Evolutionary conservation across 208 protist species (phyloP).

Genomic region (Leishmania martiniquensis): DNA sequence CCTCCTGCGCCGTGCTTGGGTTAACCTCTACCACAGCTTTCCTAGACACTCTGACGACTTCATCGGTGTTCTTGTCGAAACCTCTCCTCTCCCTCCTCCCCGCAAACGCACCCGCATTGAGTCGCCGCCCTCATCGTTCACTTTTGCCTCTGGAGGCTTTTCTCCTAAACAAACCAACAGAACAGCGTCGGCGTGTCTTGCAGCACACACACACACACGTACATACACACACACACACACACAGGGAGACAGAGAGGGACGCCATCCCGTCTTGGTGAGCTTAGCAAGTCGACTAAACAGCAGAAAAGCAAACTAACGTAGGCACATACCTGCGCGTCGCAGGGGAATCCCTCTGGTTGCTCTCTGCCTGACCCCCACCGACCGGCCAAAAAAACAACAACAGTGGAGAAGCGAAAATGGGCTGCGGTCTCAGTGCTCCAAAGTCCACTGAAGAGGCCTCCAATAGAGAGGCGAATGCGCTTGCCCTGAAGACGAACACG

Average conservation of each 20-base stretch:
- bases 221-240: not conserved
- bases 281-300: not conserved
- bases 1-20: not conserved
- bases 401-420: conserved; percentile 14
- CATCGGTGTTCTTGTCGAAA: too few species aligned
- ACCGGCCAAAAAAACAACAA: not conserved
- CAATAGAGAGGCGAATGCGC: conserved; percentile 13
- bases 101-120: too few species aligned
- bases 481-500: conserved; percentile 20
- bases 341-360: not conserved
- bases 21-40: not conserved
- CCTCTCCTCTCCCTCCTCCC: too few species aligned
- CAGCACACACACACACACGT: not conserved
- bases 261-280: not conserved
- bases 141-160: too few species aligned
- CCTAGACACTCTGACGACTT: too few species aligned
- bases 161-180: too few species aligned
- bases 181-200: too few species aligned
- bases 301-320: too few species aligned
- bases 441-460: conserved; percentile 1
- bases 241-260: not conserved
- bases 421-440: conserved; percentile 20
- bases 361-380: not conserved
- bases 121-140: too few species aligned
- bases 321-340: not conserved